These are phyloP conservation scores for Salix koriyanagi DNA, from an alignment of 345 rosid genomes.

Conservation along the genomic window DNA sequence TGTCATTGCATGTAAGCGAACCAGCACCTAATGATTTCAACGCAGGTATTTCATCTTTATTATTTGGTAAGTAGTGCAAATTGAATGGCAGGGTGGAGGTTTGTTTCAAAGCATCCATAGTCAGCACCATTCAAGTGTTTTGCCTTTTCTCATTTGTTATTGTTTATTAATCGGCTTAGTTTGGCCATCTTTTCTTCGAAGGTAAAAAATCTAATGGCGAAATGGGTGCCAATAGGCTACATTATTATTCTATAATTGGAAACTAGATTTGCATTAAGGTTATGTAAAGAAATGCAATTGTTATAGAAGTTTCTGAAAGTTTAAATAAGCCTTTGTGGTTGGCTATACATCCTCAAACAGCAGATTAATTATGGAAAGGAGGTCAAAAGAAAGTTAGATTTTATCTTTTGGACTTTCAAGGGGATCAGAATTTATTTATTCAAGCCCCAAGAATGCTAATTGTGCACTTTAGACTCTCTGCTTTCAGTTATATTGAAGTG, in stretches of 20 bases:
- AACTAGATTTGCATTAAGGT: background rate
- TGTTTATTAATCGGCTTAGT: too few species aligned
- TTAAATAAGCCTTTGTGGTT: background rate
- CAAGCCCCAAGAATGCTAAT: background rate
- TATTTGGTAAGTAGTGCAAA: background rate
- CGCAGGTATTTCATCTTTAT: conserved; percentile 39
- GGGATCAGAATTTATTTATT: background rate
- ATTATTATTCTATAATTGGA: background rate
- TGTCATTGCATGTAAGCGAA: conserved; percentile 67
- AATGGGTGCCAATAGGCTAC: background rate
- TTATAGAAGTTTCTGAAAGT: background rate
- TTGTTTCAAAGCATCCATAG: background rate
- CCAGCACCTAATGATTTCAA: conserved; percentile 48
- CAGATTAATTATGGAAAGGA: background rate
- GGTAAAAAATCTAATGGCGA: background rate
- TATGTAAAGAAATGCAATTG: background rate
- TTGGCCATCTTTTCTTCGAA: background rate
- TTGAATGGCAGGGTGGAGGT: background rate
- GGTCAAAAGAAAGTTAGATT: background rate
- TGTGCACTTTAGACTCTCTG: background rate
- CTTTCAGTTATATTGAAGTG: background rate
- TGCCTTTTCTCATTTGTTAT: background rate
- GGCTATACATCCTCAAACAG: background rate
- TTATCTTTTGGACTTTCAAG: background rate
- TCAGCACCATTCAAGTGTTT: background rate